These are phyloP conservation scores for Entamoeba histolytica DNA, from an alignment of 208 protist species.

Conservation along the genomic window DNA sequence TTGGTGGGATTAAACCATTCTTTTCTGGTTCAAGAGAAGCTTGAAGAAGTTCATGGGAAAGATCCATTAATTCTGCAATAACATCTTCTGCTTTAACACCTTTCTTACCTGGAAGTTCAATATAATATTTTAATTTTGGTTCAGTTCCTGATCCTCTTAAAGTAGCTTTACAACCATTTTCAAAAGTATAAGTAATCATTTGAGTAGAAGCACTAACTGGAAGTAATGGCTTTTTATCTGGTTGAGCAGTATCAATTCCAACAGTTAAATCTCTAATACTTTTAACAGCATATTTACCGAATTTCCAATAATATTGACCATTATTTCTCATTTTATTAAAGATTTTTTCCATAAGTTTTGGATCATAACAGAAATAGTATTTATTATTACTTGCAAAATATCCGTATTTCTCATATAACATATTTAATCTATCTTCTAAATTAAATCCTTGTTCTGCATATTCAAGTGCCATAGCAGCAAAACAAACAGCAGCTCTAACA, in stretches of 20 bases:
- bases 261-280: slow-evolving; percentile 20
- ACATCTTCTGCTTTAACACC: neutral
- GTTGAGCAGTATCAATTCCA: slow-evolving; percentile 15
- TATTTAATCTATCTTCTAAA: neutral
- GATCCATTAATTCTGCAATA: neutral
- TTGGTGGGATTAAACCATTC: neutral
- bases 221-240: slow-evolving; percentile 5
- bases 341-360: slow-evolving; percentile 46
- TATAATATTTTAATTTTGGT: slow-evolving; percentile 87
- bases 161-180: slow-evolving; percentile 59
- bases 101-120: slow-evolving; percentile 3
- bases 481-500: slow-evolving; percentile 56
- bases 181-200: slow-evolving; percentile 78
- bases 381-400: slow-evolving; percentile 45
- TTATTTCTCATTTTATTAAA: slow-evolving; percentile 49
- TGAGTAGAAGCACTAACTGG: slow-evolving; percentile 23
- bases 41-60: neutral
- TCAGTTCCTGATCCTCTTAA: slow-evolving; percentile 79
- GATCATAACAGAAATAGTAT: slow-evolving; percentile 66
- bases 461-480: slow-evolving; percentile 57
- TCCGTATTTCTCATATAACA: slow-evolving; percentile 12
- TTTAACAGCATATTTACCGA: neutral
- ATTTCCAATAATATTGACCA: neutral
- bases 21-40: neutral
- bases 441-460: neutral